Percentiles rank a stretch among this genome's conserved stretches.
Conservation (phyloP, 2,329 filamentous ascomycete genomes). For the Phialophora macrospora region DNA sequence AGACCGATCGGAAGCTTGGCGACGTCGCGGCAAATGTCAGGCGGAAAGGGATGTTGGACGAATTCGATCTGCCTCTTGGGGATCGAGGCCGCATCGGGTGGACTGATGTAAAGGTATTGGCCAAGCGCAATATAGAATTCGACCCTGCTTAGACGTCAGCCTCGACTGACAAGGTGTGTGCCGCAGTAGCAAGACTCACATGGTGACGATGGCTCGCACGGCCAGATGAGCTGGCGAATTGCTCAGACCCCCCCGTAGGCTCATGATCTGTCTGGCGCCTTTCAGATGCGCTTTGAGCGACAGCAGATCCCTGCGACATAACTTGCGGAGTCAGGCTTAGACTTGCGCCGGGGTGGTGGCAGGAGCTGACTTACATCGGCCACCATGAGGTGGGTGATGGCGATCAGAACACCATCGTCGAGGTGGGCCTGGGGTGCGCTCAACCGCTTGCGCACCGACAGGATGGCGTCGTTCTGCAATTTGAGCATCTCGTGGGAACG, state of each 20-base stretch:
- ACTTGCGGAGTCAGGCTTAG: conserved; percentile 13
- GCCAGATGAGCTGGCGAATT: conserved; percentile 25
- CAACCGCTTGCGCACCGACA: conserved; percentile 26
- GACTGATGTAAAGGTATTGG: conserved; percentile 28
- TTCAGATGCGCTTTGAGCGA: conserved; percentile 29
- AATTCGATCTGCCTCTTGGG: conserved; percentile 23
- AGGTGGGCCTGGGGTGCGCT: conserved; percentile 23
- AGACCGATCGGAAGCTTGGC: conserved; percentile 27
- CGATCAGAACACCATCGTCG: conserved; percentile 30
- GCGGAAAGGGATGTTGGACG: conserved; percentile 29
- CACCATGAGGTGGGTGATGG: conserved; percentile 32
- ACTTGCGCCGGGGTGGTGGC: too few species aligned
- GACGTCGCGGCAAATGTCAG: conserved; percentile 26
- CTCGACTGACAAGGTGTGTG: background rate
- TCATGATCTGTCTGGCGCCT: conserved; percentile 29
- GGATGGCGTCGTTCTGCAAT: conserved; percentile 28
- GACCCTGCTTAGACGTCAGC: conserved; percentile 17
- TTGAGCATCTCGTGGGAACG: conserved; percentile 21
- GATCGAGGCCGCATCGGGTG: conserved; percentile 23
- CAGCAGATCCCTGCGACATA: conserved; percentile 22
- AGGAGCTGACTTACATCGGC: conserved; percentile 27
- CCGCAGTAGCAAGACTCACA: conserved; percentile 17
- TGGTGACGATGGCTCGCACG: conserved; percentile 25
- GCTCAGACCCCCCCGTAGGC: conserved; percentile 26
- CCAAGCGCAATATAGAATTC: conserved; percentile 32